Conservation (phyloP, 192 early-diverging fungal species). For the Rhizoclosmatium sp. region DNA sequence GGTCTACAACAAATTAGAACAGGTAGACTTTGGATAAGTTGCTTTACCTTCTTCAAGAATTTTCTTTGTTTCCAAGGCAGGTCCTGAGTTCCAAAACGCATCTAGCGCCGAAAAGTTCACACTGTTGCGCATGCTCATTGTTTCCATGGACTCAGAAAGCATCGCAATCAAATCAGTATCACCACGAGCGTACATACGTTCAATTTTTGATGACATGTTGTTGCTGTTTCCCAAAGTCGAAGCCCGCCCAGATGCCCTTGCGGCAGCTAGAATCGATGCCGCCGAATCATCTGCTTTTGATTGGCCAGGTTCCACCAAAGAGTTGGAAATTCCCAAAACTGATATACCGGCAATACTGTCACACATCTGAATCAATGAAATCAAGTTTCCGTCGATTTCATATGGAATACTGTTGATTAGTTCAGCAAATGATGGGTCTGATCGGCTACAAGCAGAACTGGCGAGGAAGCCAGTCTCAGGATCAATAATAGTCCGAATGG, state of each 20-base stretch:
- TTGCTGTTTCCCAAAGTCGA: background rate
- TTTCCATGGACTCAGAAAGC: conserved; percentile 36
- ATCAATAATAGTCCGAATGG: conserved; percentile 55
- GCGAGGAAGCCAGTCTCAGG: conserved; percentile 52
- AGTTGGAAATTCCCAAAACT: conserved; percentile 44
- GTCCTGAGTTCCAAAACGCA: conserved; percentile 9
- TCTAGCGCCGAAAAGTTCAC: conserved; percentile 15
- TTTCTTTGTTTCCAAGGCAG: conserved; percentile 20
- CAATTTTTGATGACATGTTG: conserved; percentile 29
- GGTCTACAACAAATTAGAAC: background rate
- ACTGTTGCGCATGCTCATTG: conserved; percentile 32
- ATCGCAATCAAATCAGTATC: conserved; percentile 38
- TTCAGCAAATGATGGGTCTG: conserved; percentile 42
- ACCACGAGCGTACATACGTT: conserved; percentile 35
- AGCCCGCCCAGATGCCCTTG: background rate
- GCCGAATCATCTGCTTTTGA: background rate
- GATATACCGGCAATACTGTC: conserved; percentile 49
- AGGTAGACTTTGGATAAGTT: background rate
- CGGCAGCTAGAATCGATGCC: background rate
- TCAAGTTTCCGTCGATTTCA: conserved; percentile 48
- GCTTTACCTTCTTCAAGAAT: conserved; percentile 27
- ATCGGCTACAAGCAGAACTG: conserved; percentile 18
- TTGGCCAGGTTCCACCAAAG: conserved; percentile 28
- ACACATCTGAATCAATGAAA: conserved; percentile 42
- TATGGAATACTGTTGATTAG: conserved; percentile 48